Evolutionary conservation across 768 basidiomycete genomes (phyloP), one percentile per base, ranked within the genome.

Genomic region (Hydnomerulius pinastri): DNA sequence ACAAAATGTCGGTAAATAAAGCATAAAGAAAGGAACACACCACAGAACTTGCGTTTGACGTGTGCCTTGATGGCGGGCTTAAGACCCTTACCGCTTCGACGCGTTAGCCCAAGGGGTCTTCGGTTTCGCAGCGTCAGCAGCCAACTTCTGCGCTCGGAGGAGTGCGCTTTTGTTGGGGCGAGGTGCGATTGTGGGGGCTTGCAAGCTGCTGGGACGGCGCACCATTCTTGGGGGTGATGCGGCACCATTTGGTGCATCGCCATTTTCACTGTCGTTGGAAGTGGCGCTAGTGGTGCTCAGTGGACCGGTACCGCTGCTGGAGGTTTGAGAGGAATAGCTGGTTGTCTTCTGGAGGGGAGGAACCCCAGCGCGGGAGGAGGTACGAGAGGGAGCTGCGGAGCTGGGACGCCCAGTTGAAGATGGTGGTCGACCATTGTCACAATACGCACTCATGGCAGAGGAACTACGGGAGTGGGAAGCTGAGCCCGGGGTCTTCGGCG

Each of bases 111-210:
- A 68, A 13, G 44, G 65, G 24, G 66, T 68, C 56, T 63, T 69
- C 4, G 66, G 66, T 28, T 66, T 69, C 17, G 66, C 56, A 23
- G 66, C 61, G 0, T 68, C 68, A 15, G 37, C 43, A 3, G 58
- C 85, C 70, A 80, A 75, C 73, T 90, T 90, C 53, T 84, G 85
- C 10, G 76, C 80, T 20, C 90, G 76, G 46, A 92, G 65, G 6
- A 81, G 70, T 2, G 91, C 89, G 58, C 85, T 90, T 65, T 78
- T 83, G 67, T 93, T 93, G 53, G 74, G 79, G 46, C 87, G 76
- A 7, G 90, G 91, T 8, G 68, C 66, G 51, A 91, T 87, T 4
- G 76, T 73, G 2, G 90, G 88, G 1, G 76, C 73, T 43, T 71
- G 72, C 37, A 80, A 62, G 58, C 84, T 85, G 61, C 79, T 81